Base-by-base conservation (phyloP, 345 rosid genomes). In the Eucalyptus regnans region DNA sequence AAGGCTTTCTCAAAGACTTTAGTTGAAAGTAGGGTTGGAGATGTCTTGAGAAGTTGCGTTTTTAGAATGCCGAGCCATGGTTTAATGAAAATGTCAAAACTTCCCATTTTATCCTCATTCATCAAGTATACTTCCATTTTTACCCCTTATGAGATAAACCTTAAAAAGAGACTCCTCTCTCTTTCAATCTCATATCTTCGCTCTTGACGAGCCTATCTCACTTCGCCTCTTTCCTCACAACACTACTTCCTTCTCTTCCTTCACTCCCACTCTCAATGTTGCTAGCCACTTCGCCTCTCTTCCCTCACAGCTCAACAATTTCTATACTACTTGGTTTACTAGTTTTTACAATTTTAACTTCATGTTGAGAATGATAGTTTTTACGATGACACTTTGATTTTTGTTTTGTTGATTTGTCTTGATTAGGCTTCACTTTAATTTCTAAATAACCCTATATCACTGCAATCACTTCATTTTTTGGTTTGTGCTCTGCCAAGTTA, bases 1-100 rank as follows among this genome's bases (percentile, higher is more conserved):
- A 52, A 18, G 25, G 79, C 41, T 31, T 8, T 66, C 79, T 8
- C 1, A 66, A 66, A 6, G 6, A n/a, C 79, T 66, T 66, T 66
- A n/a, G 41, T 20, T n/a, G 0, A 66, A 66, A 1, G 2, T 8
- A n/a, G 5, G 18, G 79, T 66, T 14, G 6, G 41, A 31, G 41
- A 22, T 66, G 20, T 14, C 8, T 31, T 66, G 79, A 14, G 9
- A n/a, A 31, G 79, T 66, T 66, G 20, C 20, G 15, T 31, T 66
- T 56, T 66, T n/a, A 12, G 4, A 66, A 66, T 66, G 41, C 2
- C 2, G 11, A 66, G 22, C 20, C 41, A 7, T 66, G 79, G 41
- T 66, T 66, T 15, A 66, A 66, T 66, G 41, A 66, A 66, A 31
- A 12, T 31, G 20, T 66, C 37, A 4, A 66, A 31, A 66, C 9